Evolutionary conservation across 371 early-diverging fungal species (phyloP).

Genomic region (Synchytrium microbalum): DNA sequence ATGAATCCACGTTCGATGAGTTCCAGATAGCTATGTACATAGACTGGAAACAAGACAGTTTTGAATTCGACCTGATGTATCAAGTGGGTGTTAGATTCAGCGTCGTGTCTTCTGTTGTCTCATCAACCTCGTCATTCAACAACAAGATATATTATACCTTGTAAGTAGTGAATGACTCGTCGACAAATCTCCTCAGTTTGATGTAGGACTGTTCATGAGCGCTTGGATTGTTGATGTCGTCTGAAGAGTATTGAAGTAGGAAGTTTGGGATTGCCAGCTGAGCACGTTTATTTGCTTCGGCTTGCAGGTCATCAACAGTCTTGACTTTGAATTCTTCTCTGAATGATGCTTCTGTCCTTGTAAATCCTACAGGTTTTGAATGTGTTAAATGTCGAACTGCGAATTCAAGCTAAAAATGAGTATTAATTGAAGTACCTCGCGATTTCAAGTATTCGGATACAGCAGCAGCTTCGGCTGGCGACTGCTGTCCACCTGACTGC

Average conservation of each 20-base stretch:
- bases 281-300: constrained; percentile 12
- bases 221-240: constrained; percentile 67
- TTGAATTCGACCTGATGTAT: constrained; percentile 69
- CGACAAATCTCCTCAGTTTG: constrained; percentile 84
- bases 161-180: constrained; percentile 90
- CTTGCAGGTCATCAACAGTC: constrained; percentile 1
- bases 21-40: constrained; percentile 91
- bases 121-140: background rate
- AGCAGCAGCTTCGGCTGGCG: background rate
- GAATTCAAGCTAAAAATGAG: background rate
- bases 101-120: constrained; percentile 11
- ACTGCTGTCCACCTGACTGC: background rate
- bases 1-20: constrained; percentile 54
- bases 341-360: constrained; percentile 14
- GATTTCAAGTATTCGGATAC: background rate
- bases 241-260: constrained; percentile 59
- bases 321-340: constrained; percentile 18
- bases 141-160: too few relatives aligned
- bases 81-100: background rate
- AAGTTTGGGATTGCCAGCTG: constrained; percentile 47
- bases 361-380: constrained; percentile 11
- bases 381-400: background rate
- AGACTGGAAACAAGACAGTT: constrained; percentile 85
- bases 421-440: background rate
- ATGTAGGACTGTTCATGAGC: constrained; percentile 69